Base-by-base conservation (phyloP, 352 stramenopile genomes). In the Phytopythium montanum region DNA sequence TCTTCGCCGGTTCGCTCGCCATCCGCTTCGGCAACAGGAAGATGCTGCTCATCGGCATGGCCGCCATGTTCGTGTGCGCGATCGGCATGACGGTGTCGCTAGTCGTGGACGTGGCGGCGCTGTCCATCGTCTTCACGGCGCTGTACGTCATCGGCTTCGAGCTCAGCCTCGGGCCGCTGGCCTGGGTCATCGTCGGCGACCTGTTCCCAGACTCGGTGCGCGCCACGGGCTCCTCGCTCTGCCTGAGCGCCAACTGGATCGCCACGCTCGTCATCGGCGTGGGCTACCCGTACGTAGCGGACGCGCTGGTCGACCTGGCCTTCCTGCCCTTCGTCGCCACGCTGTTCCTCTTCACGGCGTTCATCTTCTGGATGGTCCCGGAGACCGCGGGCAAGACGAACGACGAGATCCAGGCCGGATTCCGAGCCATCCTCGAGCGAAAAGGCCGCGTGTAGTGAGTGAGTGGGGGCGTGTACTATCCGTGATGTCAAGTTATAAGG, bases 311-410 rank as follows among this genome's bases (percentile, higher is more conserved):
- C 2, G 54, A 76, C 41, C 60, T 76, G 33, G 62, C 61, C 7
- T 84, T 72, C 48, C 14, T 79, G 38, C 62, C 71, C 19, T 84
- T 84, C 28, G 49, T 62, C 29, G 54, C 66, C 31, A 33, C 66
- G 26, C 54, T 75, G 29, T 58, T 46, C 34, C 60, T 67, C 31
- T 74, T 63, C 36, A 65, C 79, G 12, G 55, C 60, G 21, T 70
- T 77, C 34, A 8, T 75, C 19, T 68, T 66, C 49, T 53, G 38
- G 5, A n/a, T 76, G 34, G 49, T 84, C 2, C 74, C 74, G 2
- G 72, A 84, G 57, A 84, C 74, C n/a, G 66, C 70, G 19, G 69
- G 70, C 41, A 79, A 76, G 65, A 81, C 74, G 33, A 74, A 72
- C 41, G 74, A 74, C 5, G 74, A 81, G 64, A 83, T 83, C 53